phyloP scores from a whole-genome alignment of 257 asterid genomes.

The Solanum clarkiae region DNA sequence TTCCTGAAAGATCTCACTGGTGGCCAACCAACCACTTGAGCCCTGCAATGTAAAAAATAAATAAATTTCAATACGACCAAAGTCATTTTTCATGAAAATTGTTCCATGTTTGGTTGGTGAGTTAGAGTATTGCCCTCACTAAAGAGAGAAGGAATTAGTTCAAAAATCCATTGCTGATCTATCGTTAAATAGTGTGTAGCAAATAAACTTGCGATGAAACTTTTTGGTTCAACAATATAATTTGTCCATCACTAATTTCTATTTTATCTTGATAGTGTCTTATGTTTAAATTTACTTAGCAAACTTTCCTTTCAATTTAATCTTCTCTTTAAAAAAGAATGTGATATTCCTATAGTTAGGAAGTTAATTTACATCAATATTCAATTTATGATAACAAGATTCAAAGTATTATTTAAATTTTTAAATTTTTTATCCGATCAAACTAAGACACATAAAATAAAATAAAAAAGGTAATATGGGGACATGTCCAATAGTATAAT shows the following conservation, averaged over 20 bases:
- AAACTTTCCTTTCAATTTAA: neutral
- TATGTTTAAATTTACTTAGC: neutral
- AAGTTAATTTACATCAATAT: neutral
- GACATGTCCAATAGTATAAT: neutral
- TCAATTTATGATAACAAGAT: neutral
- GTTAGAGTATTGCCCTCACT: neutral
- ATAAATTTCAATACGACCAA: neutral
- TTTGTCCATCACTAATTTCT: neutral
- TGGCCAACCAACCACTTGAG: slow-evolving; percentile 48
- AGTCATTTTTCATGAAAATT: neutral
- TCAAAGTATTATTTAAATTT: neutral
- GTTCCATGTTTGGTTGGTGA: neutral
- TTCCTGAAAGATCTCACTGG: slow-evolving; percentile 37
- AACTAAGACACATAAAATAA: neutral
- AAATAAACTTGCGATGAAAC: neutral
- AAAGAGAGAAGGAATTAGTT: neutral
- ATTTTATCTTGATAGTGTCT: neutral
- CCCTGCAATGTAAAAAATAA: neutral
- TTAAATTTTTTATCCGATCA: neutral
- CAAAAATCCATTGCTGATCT: neutral
- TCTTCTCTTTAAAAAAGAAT: neutral
- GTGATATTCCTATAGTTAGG: neutral
- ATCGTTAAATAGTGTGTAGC: neutral
- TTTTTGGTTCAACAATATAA: neutral
- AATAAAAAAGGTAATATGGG: neutral